Base-by-base conservation (phyloP, 1,284 basidiomycete genomes). In the Ganoderma resinaceum region DNA sequence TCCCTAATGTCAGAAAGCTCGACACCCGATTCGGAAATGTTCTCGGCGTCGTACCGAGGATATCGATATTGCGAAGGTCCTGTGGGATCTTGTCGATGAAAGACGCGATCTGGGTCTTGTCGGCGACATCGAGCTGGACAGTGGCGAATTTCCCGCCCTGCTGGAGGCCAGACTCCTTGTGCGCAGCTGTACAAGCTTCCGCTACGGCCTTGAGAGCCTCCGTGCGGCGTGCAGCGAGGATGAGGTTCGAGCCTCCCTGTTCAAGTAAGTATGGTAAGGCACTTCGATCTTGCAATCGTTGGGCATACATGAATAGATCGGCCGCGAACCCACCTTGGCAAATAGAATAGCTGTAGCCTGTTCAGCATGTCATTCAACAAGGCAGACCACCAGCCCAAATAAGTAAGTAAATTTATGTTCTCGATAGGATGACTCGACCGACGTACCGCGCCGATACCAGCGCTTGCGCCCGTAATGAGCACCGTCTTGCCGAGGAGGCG, bases 331-430 rank as follows among this genome's bases (percentile, higher is more conserved):
- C 63, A 92, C 93, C 84, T 90, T 94, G 40, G 95, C 94, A 72
- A 96, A 96, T 57, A 96, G 85, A 61, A 96, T 76, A 9, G 95
- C 95, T 9, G 95, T 93, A 1, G 94, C 94, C 90, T 94, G 77
- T 42, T 31, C 8, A 43, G 33, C 31, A 61, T 35, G 11, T 8
- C 29, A 33, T 38, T 70, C 61, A 66, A 49, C 11, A 16, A 63
- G 33, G 16, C 16, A 38, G 31, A 58, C 63, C 37, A 31, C 52
- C 52, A 55, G 29, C 14, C 52, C 52, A 18, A 43, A n/a, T n/a
- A n/a, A 9, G 46, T 49, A 49, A 23, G 46, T 3, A 49, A 12
- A 49, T 26, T 1, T 31, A 7, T 53, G 20, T 11, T 52, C 37
- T 23, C 31, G 23, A 33, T 38, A 33, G 16, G 35, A 72, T 35